Conservation (phyloP, 73 alveolate genomes). For the Effrenium voratum region DNA sequence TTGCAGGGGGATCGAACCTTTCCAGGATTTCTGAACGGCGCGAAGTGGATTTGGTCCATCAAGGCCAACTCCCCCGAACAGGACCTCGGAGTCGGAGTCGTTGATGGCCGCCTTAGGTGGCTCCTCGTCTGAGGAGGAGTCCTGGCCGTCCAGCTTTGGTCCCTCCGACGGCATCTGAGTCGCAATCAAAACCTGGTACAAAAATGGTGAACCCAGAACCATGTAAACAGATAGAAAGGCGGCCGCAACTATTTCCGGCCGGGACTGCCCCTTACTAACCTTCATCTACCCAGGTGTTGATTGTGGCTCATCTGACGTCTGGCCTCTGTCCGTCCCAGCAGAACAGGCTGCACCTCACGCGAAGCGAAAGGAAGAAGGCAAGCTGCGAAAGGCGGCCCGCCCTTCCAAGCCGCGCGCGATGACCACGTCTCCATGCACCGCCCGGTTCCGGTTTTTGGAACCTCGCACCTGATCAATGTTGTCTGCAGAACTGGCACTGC, state of each 20-base stretch:
- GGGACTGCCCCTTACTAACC: neutral
- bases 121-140: constrained; percentile 60
- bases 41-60: no score
- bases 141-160: no score
- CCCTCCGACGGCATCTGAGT: no score
- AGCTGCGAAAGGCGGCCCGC: neutral
- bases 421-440: constrained; percentile 85
- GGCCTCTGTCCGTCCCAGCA: constrained; percentile 61
- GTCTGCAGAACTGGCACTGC: neutral
- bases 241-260: no score
- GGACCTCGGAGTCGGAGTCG: constrained; percentile 58
- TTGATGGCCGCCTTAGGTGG: neutral
- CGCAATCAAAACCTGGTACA: no score
- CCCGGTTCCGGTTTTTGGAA: constrained; percentile 74
- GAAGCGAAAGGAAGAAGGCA: neutral
- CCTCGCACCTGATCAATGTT: constrained; percentile 42
- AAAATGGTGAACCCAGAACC: no score
- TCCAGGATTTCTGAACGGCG: no score
- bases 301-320: neutral
- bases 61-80: no score
- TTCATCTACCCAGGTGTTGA: no score
- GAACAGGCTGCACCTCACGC: constrained; percentile 40
- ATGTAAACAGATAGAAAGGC: no score
- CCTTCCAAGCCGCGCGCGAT: neutral
- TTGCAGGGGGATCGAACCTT: no score